A percentile compares a stretch with the other conserved stretches of the same genome.
Conservation (phyloP, 139 green algal species). For the Tetraselmis chui region DNA sequence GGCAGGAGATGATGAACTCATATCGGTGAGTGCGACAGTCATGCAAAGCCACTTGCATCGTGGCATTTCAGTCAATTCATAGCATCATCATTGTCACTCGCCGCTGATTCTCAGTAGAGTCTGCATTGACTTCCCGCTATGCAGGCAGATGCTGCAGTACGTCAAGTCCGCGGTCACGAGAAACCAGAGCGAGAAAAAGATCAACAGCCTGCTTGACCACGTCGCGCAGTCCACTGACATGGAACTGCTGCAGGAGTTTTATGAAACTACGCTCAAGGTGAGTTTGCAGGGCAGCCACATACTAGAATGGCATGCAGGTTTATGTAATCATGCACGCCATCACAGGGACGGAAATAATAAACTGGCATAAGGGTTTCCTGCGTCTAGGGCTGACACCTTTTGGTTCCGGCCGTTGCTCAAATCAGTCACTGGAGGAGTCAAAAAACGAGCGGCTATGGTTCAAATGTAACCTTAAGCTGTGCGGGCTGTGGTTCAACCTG, state of each 20-base stretch:
- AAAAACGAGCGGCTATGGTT: conserved; percentile 98
- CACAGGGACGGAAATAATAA: too few relatives aligned
- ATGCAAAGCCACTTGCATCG: too few relatives aligned
- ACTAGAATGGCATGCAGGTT: too few relatives aligned
- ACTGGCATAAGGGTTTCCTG: too few relatives aligned
- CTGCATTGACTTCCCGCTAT: too few relatives aligned
- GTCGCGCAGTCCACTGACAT: conserved; percentile 65
- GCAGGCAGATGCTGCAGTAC: conserved; percentile 84
- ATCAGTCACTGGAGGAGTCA: conserved; percentile 59
- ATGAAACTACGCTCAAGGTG: conserved; percentile 78
- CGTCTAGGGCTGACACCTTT: too few relatives aligned
- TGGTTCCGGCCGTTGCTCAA: too few relatives aligned
- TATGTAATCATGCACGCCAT: too few relatives aligned
- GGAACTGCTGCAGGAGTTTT: conserved; percentile 80
- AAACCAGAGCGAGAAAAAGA: conserved; percentile 97
- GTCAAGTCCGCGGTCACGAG: conserved; percentile 77
- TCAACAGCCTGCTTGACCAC: conserved; percentile 94
- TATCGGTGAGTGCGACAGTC: too few relatives aligned
- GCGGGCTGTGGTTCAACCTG: conserved; percentile 78
- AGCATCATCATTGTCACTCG: too few relatives aligned
- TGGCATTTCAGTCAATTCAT: too few relatives aligned
- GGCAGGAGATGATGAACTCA: conserved; percentile 76
- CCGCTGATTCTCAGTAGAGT: too few relatives aligned
- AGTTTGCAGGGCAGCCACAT: conserved; percentile 11
- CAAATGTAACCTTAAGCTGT: conserved; percentile 97